phyloP scores from a whole-genome alignment of 768 basidiomycete genomes.

The Psilocybe subaeruginosa region DNA sequence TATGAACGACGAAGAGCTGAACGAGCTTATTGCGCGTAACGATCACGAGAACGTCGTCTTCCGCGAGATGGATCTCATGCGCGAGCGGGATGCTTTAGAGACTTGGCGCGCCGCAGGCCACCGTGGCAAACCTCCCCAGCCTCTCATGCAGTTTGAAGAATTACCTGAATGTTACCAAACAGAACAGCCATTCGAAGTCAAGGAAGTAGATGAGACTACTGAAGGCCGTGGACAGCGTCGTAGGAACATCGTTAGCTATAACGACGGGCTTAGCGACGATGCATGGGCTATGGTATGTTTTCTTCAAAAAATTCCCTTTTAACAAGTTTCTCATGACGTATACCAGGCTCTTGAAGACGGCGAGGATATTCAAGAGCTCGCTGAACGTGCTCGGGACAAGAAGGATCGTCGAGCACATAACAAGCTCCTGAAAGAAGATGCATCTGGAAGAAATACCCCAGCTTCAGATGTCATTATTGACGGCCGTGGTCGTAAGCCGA shows the following conservation, averaged over 20 bases:
- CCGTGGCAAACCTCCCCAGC: conserved; percentile 74
- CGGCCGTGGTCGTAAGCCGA: conserved; percentile 63
- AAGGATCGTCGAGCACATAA: conserved; percentile 65
- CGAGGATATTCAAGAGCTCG: conserved; percentile 76
- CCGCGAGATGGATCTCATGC: conserved; percentile 79
- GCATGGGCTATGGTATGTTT: conserved; percentile 81
- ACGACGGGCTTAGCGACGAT: conserved; percentile 92
- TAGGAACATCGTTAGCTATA: conserved; percentile 87
- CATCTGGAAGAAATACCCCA: conserved; percentile 67
- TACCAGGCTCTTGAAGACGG: conserved; percentile 78
- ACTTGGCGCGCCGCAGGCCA: conserved; percentile 75
- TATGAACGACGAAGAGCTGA: conserved; percentile 94
- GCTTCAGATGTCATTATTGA: conserved; percentile 55
- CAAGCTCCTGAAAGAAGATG: conserved; percentile 56
- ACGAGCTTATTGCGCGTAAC: conserved; percentile 85
- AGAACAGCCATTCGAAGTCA: conserved; percentile 75
- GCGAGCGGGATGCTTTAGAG: conserved; percentile 67
- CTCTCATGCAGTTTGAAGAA: conserved; percentile 85
- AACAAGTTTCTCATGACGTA: background rate
- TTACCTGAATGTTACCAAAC: conserved; percentile 91
- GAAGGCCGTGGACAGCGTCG: conserved; percentile 88
- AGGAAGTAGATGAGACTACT: conserved; percentile 61
- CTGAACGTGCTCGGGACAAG: conserved; percentile 65
- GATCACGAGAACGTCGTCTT: conserved; percentile 82
- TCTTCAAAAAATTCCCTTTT: background rate